Evolutionary conservation across 768 basidiomycete species (phyloP), one percentile per base, ranked within the genome.

Genomic region (Termitomyces sp.): DNA sequence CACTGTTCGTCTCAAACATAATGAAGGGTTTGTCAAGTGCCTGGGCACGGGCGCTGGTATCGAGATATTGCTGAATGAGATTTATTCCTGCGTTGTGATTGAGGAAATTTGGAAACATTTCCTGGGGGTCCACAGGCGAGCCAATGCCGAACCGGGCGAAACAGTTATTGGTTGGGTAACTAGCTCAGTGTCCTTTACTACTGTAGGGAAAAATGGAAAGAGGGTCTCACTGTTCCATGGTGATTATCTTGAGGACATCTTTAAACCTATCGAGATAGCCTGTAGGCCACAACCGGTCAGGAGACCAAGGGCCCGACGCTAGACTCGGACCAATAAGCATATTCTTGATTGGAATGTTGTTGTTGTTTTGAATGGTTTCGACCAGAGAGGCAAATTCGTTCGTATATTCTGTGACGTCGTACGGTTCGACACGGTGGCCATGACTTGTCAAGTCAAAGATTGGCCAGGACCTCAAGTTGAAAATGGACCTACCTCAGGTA

Each of bases 1-100:
- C 84, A 3, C 80, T 80, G 62, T 87, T 87, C 4, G 83, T 86
- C 64, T 88, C 87, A 58, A 87, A 79, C 83, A 88, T 85, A 46
- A 85, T 66, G 51, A 87, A 71, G 0, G 79, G 80, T 61, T 77
- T 79, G 0, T 68, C 66, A 1, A 67, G 68, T 0, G 67, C 67
- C 51, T 74, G 71, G 1, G 83, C 82, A 8, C 77, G 72, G 54
- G 60, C 60, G 1, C 80, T 73, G 0, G 81, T 78, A 55, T 73
- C 74, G 11, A 79, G 62, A 66, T 88, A 91, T 11, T 72, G 72
- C 2, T 57, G 48, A 19, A 84, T 75, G 19, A 90, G 71, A 26
- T 63, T 62, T 19, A 74, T 68, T 7, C 78, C 79, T 11, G 79
- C 69, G 2, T 76, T 70, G 64, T 93, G 90, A 32, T 73, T 82